Percentiles rank a stretch among this genome's conserved stretches.
phyloP scores from a whole-genome alignment of 768 basidiomycete genomes.

The Pisolithus albus region DNA sequence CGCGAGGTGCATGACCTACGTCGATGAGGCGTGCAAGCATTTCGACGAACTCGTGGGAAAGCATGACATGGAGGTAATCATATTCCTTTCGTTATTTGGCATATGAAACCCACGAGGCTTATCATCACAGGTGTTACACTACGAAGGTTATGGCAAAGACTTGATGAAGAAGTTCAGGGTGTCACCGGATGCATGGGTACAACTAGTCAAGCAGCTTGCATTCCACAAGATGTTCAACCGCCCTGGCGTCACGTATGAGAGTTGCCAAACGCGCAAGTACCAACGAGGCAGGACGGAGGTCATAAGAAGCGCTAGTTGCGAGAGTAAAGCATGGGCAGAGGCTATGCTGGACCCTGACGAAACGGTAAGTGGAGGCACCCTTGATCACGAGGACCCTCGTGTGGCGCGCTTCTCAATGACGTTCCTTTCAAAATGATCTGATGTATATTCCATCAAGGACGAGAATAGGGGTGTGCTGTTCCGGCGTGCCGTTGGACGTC shows the following conservation, averaged over 20 bases:
- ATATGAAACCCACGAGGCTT: conserved; percentile 4
- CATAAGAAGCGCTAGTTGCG: conserved; percentile 76
- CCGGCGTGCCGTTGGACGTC: conserved; percentile 68
- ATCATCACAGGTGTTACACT: conserved; percentile 59
- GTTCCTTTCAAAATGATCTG: background rate
- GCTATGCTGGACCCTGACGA: conserved; percentile 67
- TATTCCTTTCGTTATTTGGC: no score
- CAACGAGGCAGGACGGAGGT: conserved; percentile 91
- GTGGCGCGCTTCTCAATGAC: background rate
- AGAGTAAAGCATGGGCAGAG: conserved; percentile 80
- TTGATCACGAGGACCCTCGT: background rate
- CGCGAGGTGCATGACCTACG: conserved; percentile 40
- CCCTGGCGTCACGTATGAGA: conserved; percentile 85
- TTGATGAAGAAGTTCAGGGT: conserved; percentile 74
- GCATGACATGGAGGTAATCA: conserved; percentile 72
- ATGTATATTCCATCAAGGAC: conserved; percentile 33
- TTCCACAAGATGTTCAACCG: conserved; percentile 79
- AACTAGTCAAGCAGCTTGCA: conserved; percentile 93
- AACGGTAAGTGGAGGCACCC: conserved; percentile 34
- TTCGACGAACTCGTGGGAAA: conserved; percentile 71
- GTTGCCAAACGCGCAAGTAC: conserved; percentile 89
- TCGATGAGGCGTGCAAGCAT: conserved; percentile 53
- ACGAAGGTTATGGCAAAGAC: conserved; percentile 84
- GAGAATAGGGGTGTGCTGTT: conserved; percentile 58
- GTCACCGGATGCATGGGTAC: conserved; percentile 93